Evolutionary conservation across 139 green algal species (phyloP), one percentile per base, ranked within the genome.

Genomic region (Closterium sp.): DNA sequence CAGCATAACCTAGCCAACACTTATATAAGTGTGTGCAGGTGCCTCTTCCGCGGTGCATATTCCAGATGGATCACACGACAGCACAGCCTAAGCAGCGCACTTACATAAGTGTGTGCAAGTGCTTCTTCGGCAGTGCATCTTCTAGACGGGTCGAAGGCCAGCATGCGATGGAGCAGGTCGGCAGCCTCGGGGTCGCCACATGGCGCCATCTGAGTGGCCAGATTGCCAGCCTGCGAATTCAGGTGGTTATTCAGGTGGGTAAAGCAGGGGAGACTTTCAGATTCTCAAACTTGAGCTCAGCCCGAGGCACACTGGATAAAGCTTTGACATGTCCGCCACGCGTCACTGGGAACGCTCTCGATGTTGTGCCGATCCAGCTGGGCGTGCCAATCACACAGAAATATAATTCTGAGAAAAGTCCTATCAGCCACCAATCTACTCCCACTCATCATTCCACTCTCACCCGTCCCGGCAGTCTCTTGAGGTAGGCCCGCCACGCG

Each of bases 371-470:
- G n/a, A n/a, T 89, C 91, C 91, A 94, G 81, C 81, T 84, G 19
- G 91, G 91, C 5, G 91, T 94, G 16, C 91, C 91, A 30, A 94
- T 89, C 32, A 92, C 88, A 34, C 92, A n/a, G 88, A 94, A 94
- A n/a, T n/a, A n/a, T n/a, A n/a, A n/a, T n/a, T n/a, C n/a, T n/a
- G n/a, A n/a, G n/a, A n/a, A n/a, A n/a, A n/a, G n/a, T n/a, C n/a
- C n/a, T n/a, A n/a, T n/a, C n/a, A n/a, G n/a, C n/a, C n/a, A n/a
- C n/a, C n/a, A n/a, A n/a, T n/a, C n/a, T n/a, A n/a, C n/a, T n/a
- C n/a, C n/a, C n/a, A n/a, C n/a, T n/a, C n/a, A n/a, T n/a, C n/a
- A n/a, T n/a, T n/a, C n/a, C n/a, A n/a, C n/a, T n/a, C n/a, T n/a
- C 64, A 92, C 91, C 85, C 91, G 36, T 9, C 91, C 91, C 1